Base-by-base conservation (phyloP, 2,329 filamentous ascomycete species). In the Keithomyces neogunnii region DNA sequence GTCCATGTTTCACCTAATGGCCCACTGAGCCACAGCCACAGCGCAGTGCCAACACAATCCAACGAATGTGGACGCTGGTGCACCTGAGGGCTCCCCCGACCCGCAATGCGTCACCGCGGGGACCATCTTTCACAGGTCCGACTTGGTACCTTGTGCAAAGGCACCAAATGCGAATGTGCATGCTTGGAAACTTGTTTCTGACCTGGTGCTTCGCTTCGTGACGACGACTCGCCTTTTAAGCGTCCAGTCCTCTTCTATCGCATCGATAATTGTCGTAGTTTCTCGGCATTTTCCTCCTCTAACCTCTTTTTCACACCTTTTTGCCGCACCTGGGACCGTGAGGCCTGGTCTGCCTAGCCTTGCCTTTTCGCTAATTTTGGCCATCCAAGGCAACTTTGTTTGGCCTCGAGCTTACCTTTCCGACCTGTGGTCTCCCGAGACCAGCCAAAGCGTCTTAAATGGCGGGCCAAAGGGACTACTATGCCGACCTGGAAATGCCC, bases 401-500 rank as follows among this genome's bases (percentile, higher is more conserved):
- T 7, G 48, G n/a, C 30, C 31, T 48, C 46, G 47, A 32, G 52
- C 35, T 42, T 10, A 45, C 31, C 13, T 35, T 47, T 32, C 43
- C 40, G n/a, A 47, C 11, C 43, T 39, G 49, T 48, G 19, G 32
- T 44, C n/a, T 28, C 42, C 9, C 40, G 45, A 11, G 47, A 33
- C 44, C 47, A 42, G 51, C 30, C 31, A 39, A 31, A 13, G 32
- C 11, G 8, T 38, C 38, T 59, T 60, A 58, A 55, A 71, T 71
- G 69, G 66, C 59, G 19, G 55, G 62, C 51, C 78, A 76, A 59
- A 80, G 82, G 61, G 87, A 95, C 69, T 93, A 93, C 69, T 95
- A 96, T 70, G 85, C 83, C 55, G 89, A 95, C 70, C 76, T 96
- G 51, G 88, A 88, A 57, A 71, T 96, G 51, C 68, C 81, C 2